Percentiles rank a stretch among this genome's conserved stretches.
These are phyloP conservation scores for Pichia norvegensis DNA, from an alignment of 1,139 yeast genomes.

Conservation along the genomic window DNA sequence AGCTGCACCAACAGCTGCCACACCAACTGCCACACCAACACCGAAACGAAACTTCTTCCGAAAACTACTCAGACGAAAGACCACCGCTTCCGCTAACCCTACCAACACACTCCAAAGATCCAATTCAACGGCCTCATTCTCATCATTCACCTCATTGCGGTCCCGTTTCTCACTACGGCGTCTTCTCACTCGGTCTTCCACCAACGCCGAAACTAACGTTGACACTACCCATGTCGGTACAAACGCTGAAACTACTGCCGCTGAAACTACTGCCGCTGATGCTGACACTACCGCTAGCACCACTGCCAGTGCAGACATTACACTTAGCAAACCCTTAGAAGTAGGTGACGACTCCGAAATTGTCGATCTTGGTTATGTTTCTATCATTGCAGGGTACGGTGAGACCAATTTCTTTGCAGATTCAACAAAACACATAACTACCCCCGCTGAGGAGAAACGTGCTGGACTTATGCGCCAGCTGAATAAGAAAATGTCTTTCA, in stretches of 20 bases:
- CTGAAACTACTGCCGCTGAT: too few species aligned
- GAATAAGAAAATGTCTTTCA: background rate
- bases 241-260: too few species aligned
- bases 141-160: background rate
- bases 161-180: background rate
- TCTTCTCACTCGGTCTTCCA: background rate
- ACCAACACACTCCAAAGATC: background rate
- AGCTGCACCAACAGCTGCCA: too few species aligned
- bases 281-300: background rate
- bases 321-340: background rate
- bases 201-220: background rate
- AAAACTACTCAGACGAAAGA: background rate
- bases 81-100: background rate
- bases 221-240: too few species aligned
- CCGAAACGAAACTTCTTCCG: background rate
- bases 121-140: background rate
- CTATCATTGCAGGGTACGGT: constrained; percentile 24
- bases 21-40: background rate
- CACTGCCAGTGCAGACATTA: background rate
- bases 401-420: constrained; percentile 25
- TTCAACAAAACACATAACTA: background rate
- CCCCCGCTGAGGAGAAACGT: background rate
- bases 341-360: constrained; percentile 1
- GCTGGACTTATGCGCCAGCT: background rate
- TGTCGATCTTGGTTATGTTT: constrained; percentile 19